phyloP scores from a whole-genome alignment of 2,329 filamentous ascomycete species.

The Camillea tinctor region DNA sequence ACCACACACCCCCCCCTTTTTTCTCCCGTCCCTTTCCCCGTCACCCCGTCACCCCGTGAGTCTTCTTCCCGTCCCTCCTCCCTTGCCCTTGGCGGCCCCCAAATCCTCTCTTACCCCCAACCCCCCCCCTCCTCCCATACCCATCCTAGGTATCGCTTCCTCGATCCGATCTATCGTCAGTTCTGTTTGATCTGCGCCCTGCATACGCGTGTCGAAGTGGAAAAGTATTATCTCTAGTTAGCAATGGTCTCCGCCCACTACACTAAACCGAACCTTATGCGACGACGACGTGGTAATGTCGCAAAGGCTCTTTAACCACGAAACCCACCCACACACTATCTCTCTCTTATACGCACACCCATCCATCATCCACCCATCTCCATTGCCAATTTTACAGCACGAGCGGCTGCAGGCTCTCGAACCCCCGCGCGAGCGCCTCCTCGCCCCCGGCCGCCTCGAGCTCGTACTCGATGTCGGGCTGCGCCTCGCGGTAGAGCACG shows the following conservation, averaged over 20 bases:
- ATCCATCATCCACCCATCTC: too few relatives aligned
- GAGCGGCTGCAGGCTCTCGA: constrained; percentile 23
- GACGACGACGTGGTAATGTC: not conserved
- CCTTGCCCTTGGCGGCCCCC: not conserved
- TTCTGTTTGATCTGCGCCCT: not conserved
- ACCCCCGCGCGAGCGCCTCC: constrained; percentile 30
- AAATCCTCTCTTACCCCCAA: not conserved
- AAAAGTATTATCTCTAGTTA: too few relatives aligned
- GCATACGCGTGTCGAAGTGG: not conserved
- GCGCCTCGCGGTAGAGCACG: constrained; percentile 33
- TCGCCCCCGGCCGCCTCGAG: constrained; percentile 32
- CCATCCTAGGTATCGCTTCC: too few relatives aligned
- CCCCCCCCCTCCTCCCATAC: too few relatives aligned
- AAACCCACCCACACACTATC: too few relatives aligned
- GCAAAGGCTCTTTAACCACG: too few relatives aligned
- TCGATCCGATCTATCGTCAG: not conserved
- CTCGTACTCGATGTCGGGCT: constrained; percentile 35
- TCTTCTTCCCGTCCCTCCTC: not conserved
- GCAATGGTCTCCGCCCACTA: too few relatives aligned
- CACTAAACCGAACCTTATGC: not conserved
- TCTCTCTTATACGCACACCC: too few relatives aligned
- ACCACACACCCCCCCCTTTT: too few relatives aligned
- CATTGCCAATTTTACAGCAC: constrained; percentile 10
- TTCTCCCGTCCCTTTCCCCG: not conserved
- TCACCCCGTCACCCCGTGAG: too few relatives aligned